These are phyloP conservation scores for Neurospora africana DNA, from an alignment of 495 filamentous ascomycete species.

Conservation along the genomic window DNA sequence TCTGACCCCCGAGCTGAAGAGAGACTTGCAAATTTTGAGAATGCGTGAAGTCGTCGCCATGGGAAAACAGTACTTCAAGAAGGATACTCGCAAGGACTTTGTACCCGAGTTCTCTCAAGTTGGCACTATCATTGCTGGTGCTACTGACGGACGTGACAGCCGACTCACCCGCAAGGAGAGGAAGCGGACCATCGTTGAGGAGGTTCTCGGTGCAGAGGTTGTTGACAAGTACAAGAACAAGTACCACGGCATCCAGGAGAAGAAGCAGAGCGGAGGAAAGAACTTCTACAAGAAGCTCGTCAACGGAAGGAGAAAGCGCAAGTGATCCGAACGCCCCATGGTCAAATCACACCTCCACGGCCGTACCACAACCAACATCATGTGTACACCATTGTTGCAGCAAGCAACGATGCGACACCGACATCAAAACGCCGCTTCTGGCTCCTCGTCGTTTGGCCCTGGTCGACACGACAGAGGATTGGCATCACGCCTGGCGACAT, in stretches of 20 bases:
- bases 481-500: not conserved
- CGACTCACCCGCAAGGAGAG: constrained; percentile 77
- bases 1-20: constrained; percentile 71
- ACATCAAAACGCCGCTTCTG: not conserved
- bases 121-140: constrained; percentile 79
- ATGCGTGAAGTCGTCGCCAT: constrained; percentile 86
- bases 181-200: constrained; percentile 84
- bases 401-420: not conserved
- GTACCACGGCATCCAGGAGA: constrained; percentile 24
- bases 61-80: constrained; percentile 79
- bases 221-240: constrained; percentile 26
- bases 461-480: not conserved
- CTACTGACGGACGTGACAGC: constrained; percentile 73
- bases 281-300: constrained; percentile 24
- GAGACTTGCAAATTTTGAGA: constrained; percentile 74
- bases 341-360: not conserved
- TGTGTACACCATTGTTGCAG: not conserved
- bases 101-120: constrained; percentile 77
- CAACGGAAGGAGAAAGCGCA: constrained; percentile 16
- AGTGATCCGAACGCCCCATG: constrained; percentile 6
- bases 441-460: not conserved
- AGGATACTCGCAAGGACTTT: constrained; percentile 49
- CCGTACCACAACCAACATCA: not conserved
- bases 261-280: constrained; percentile 21
- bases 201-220: constrained; percentile 58